Conservation (phyloP, 257 asterid genomes). For the Vinca minor region DNA sequence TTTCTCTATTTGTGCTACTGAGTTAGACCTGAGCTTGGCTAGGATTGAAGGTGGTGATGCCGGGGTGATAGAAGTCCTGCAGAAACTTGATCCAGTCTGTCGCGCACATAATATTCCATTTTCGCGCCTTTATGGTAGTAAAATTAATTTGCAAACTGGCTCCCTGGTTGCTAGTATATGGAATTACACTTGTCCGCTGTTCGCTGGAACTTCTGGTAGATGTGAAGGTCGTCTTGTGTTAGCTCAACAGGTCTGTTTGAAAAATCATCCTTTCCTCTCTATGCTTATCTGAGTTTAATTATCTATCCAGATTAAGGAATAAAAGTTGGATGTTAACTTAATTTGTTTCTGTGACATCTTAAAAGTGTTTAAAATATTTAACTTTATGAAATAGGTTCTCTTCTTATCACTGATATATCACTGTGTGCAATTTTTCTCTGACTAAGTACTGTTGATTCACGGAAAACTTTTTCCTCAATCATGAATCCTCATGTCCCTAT, state of each 20-base stretch:
- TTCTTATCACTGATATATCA: not conserved
- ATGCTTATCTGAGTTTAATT: not conserved
- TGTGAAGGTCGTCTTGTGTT: conserved; percentile 89
- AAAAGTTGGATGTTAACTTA: not conserved
- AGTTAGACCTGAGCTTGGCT: conserved; percentile 63
- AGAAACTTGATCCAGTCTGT: conserved; percentile 94
- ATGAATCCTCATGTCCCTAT: too few relatives aligned
- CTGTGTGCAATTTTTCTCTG: conserved; percentile 5
- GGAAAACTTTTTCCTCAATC: not conserved
- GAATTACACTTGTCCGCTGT: conserved; percentile 75
- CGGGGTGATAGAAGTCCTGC: conserved; percentile 94
- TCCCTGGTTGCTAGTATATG: conserved; percentile 75
- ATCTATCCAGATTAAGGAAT: not conserved
- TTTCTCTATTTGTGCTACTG: conserved; percentile 77
- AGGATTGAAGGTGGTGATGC: conserved; percentile 98
- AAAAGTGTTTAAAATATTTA: not conserved
- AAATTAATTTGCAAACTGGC: conserved; percentile 57
- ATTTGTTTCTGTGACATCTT: not conserved
- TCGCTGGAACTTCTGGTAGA: conserved; percentile 79
- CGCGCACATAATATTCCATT: conserved; percentile 81
- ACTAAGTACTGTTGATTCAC: not conserved
- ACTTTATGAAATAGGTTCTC: not conserved
- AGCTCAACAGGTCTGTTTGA: conserved; percentile 83
- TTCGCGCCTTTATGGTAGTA: conserved; percentile 92
- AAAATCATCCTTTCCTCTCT: conserved; percentile 6